A percentile compares a stretch with the other conserved stretches of the same genome.
Evolutionary conservation across 2,329 filamentous ascomycete genomes (phyloP).

Genomic region (Cryphonectria carpinicola): DNA sequence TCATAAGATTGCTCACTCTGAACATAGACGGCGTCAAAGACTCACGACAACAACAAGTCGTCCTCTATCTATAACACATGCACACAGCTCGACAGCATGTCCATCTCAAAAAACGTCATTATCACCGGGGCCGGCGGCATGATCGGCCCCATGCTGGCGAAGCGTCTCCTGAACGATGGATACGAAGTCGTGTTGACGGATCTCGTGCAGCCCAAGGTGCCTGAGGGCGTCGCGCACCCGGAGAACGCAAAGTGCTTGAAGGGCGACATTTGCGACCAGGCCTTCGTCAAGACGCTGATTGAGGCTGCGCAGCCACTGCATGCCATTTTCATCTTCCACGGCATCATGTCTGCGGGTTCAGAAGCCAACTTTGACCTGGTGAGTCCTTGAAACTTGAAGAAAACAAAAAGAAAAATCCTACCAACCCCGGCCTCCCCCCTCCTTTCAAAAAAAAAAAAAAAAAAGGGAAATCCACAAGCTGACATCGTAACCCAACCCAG

Average conservation of each 20-base stretch:
- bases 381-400: neutral
- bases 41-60: neutral
- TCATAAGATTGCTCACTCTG: neutral
- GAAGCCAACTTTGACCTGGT: slow-evolving; percentile 62
- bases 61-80: neutral
- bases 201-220: slow-evolving; percentile 56
- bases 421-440: too few species aligned
- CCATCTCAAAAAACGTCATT: slow-evolving; percentile 34
- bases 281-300: slow-evolving; percentile 46
- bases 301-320: slow-evolving; percentile 50
- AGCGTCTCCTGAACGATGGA: slow-evolving; percentile 44
- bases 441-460: too few species aligned
- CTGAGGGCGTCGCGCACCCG: slow-evolving; percentile 50
- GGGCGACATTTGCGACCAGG: slow-evolving; percentile 50
- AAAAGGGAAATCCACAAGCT: neutral
- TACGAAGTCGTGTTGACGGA: slow-evolving; percentile 55
- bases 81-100: slow-evolving; percentile 9
- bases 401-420: too few species aligned
- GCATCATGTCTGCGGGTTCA: slow-evolving; percentile 68
- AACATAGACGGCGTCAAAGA: neutral
- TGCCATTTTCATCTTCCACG: slow-evolving; percentile 65
- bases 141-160: slow-evolving; percentile 43
- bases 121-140: slow-evolving; percentile 43
- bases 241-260: slow-evolving; percentile 54
- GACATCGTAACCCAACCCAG: neutral